Evolutionary conservation across 169 alveolate genomes (phyloP).

Genomic region (Plasmodium adleri): DNA sequence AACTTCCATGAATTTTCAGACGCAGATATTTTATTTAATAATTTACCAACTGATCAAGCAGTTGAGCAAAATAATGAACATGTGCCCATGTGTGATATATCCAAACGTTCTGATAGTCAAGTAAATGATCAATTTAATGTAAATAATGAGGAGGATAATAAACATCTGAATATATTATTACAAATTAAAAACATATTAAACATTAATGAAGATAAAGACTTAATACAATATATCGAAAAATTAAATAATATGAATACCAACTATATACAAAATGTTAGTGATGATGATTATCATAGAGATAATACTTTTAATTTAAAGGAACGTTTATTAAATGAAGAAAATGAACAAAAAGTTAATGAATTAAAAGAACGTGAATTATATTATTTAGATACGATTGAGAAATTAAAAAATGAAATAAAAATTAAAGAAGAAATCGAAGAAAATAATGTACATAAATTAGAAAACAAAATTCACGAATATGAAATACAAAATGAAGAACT

Average conservation of each 20-base stretch:
- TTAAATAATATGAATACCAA: background rate
- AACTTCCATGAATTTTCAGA: no score
- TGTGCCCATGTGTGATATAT: no score
- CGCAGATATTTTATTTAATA: no score
- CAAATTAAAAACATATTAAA: conserved; percentile 12
- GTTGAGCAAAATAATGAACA: no score
- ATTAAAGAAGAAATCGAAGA: background rate
- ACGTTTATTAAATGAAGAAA: background rate
- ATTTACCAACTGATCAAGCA: no score
- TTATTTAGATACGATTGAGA: conserved; percentile 8
- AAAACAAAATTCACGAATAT: conserved; percentile 14
- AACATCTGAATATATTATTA: background rate
- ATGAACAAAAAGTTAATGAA: background rate
- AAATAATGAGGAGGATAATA: conserved; percentile 1
- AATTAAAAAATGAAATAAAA: conserved; percentile 4
- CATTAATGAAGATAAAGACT: conserved; percentile 19
- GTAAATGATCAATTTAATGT: background rate
- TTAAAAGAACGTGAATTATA: background rate
- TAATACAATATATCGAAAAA: conserved; percentile 17
- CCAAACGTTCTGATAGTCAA: background rate
- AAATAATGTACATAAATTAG: background rate
- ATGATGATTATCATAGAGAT: background rate
- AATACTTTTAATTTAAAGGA: background rate
- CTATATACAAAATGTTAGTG: background rate
- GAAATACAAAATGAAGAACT: conserved; percentile 11